phyloP scores from a whole-genome alignment of 306 rosid genomes.

The Sesbania bispinosa region DNA sequence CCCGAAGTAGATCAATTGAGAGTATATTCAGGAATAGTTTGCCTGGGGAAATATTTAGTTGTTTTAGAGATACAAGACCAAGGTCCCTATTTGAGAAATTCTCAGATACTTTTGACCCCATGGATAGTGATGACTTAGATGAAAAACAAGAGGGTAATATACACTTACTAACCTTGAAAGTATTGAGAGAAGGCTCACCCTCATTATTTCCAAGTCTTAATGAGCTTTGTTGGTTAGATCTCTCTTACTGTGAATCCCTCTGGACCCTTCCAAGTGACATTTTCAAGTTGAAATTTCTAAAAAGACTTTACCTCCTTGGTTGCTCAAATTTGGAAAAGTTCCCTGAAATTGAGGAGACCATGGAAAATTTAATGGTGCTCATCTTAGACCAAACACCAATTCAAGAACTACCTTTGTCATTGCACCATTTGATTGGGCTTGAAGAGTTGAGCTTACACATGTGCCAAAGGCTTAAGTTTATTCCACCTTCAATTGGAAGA shows the following conservation, averaged over 20 bases:
- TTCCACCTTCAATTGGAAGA: slow-evolving; percentile 25
- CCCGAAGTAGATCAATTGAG: background rate
- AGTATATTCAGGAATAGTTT: background rate
- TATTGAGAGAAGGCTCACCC: background rate
- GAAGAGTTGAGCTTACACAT: background rate
- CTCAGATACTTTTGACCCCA: slow-evolving; percentile 1
- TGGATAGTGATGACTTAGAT: background rate
- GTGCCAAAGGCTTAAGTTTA: background rate
- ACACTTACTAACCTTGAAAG: background rate
- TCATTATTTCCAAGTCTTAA: background rate
- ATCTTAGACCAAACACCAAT: background rate
- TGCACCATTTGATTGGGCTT: slow-evolving; percentile 4
- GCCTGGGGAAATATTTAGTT: too few species aligned
- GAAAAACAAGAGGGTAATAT: background rate
- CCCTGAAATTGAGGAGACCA: background rate
- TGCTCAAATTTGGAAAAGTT: slow-evolving; percentile 4
- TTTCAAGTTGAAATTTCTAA: background rate
- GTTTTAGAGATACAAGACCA: too few species aligned
- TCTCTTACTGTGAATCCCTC: slow-evolving; percentile 22
- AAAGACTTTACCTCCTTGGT: background rate
- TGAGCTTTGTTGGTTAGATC: slow-evolving; percentile 20
- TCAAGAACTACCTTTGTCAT: background rate
- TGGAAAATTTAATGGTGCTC: slow-evolving; percentile 13
- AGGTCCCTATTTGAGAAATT: too few species aligned
- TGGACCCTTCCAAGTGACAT: background rate